Evolutionary conservation across 352 stramenopile genomes (phyloP).

Genomic region (Globisporangium ultimum): DNA sequence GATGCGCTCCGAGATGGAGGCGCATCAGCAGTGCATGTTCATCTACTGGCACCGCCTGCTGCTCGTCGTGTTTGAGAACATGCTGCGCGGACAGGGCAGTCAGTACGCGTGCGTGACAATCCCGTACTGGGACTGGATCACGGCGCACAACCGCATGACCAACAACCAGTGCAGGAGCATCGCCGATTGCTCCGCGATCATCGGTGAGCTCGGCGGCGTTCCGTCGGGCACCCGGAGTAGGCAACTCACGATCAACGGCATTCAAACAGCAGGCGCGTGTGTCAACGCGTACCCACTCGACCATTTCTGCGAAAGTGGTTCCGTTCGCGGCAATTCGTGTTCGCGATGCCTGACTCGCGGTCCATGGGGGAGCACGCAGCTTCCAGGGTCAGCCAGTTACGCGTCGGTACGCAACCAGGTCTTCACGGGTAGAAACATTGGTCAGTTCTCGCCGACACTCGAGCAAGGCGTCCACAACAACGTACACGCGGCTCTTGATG

Average conservation of each 20-base stretch:
- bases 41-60: conserved; percentile 79
- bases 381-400: conserved; percentile 36
- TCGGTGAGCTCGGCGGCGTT: conserved; percentile 34
- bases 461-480: conserved; percentile 59
- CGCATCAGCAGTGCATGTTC: conserved; percentile 72
- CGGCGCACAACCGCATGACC: conserved; percentile 32
- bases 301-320: conserved; percentile 50
- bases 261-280: conserved; percentile 32
- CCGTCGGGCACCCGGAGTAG: conserved; percentile 7
- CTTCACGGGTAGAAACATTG: conserved; percentile 48
- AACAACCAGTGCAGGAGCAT: conserved; percentile 42
- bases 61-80: conserved; percentile 75
- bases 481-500: conserved; percentile 44
- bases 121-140: conserved; percentile 80
- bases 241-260: conserved; percentile 44
- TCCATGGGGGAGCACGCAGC: conserved; percentile 23
- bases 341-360: conserved; percentile 47
- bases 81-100: conserved; percentile 68
- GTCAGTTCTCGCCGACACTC: conserved; percentile 39
- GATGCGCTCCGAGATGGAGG: conserved; percentile 44
- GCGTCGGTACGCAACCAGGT: conserved; percentile 46
- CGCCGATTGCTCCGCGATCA: conserved; percentile 36
- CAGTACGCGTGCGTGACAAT: too few relatives aligned
- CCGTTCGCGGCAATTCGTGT: conserved; percentile 19
- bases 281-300: conserved; percentile 30